Percentiles rank a stretch among this genome's conserved stretches.
phyloP scores from a whole-genome alignment of 140 eudicot genomes.

The Ambrosia hybrid region DNA sequence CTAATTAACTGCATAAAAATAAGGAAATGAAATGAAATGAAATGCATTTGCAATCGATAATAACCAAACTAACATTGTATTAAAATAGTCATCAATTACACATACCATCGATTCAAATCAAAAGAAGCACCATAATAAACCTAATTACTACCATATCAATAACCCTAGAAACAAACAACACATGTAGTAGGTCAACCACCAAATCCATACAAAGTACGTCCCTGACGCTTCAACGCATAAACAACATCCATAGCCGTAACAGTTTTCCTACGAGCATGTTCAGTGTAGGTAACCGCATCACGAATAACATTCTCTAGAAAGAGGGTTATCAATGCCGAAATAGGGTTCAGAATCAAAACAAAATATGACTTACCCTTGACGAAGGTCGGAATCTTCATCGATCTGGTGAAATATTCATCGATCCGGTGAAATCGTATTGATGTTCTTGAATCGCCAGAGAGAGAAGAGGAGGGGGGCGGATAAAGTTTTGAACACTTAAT shows the following conservation, averaged over 20 bases:
- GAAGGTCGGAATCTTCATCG: too few species aligned
- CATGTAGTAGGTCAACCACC: constrained; percentile 18
- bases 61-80: neutral
- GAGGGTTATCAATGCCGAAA: neutral
- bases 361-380: too few species aligned
- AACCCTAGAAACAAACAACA: neutral
- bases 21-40: too few species aligned
- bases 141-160: too few species aligned
- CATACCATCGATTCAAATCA: neutral
- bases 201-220: constrained; percentile 20
- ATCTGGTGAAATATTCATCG: too few species aligned
- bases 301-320: constrained; percentile 13
- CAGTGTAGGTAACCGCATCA: constrained; percentile 2
- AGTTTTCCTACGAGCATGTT: constrained; percentile 18
- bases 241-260: constrained; percentile 19
- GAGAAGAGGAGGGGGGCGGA: too few species aligned
- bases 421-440: too few species aligned
- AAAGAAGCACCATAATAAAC: neutral
- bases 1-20: too few species aligned
- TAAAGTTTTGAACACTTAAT: too few species aligned
- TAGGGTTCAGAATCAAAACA: too few species aligned
- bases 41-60: neutral
- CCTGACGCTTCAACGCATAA: constrained; percentile 13
- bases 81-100: neutral
- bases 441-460: too few species aligned